A percentile compares a stretch with the other conserved stretches of the same genome.
These are phyloP conservation scores for Synchytrium microbalum DNA, from an alignment of 371 early-diverging fungal genomes.

Conservation along the genomic window DNA sequence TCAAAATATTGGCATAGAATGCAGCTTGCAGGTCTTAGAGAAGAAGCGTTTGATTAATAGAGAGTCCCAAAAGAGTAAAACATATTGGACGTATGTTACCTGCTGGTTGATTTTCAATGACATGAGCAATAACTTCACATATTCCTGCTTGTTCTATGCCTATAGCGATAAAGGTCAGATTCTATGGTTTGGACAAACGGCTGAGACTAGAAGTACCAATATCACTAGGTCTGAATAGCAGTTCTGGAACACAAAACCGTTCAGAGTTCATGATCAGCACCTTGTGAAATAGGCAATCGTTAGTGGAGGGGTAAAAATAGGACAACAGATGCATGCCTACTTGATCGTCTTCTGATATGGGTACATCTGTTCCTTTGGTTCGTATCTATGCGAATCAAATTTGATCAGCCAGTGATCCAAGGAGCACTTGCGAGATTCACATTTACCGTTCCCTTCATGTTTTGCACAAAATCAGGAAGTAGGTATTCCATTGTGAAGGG, in stretches of 20 bases:
- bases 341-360: background rate
- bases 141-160: constrained; percentile 74
- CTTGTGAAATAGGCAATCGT: background rate
- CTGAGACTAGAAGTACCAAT: constrained; percentile 43
- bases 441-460: constrained; percentile 53
- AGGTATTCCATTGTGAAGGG: constrained; percentile 65
- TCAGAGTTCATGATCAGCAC: constrained; percentile 34
- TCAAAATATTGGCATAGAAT: constrained; percentile 63
- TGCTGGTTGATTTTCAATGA: constrained; percentile 37
- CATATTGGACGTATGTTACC: background rate
- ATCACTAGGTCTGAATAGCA: constrained; percentile 74
- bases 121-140: constrained; percentile 62
- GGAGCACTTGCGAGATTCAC: constrained; percentile 20
- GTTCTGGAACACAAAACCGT: constrained; percentile 77
- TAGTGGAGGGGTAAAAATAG: background rate
- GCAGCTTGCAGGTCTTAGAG: constrained; percentile 51
- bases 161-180: constrained; percentile 8
- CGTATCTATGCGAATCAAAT: background rate
- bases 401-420: too few species aligned
- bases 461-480: constrained; percentile 64
- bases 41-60: constrained; percentile 1
- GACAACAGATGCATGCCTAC: background rate
- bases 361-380: background rate
- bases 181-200: background rate
- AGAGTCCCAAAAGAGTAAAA: constrained; percentile 4